Evolutionary conservation across 2,329 filamentous ascomycete species (phyloP), one percentile per base, ranked within the genome.

Genomic region (Cercospora citrullina): DNA sequence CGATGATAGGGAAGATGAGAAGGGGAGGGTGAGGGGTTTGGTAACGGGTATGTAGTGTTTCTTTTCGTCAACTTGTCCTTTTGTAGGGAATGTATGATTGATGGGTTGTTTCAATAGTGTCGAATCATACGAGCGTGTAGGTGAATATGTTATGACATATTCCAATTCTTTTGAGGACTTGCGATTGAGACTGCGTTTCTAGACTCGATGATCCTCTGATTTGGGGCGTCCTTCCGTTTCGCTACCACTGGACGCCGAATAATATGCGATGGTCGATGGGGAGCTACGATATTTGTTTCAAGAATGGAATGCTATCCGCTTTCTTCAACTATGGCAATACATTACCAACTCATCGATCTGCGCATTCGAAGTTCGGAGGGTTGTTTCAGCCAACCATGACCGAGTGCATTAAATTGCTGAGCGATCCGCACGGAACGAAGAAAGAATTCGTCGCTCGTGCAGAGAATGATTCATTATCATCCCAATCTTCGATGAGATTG

Each of bases 221-320:
- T 73, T 99, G 94, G 94, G 95, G 94, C 18, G 87, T 93, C 39
- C 82, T 99, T 4, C 95, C 95, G 1, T 79, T 92, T 57, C 85
- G 86, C 60, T 92, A 95, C 76, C 83, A 87, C 71, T 88, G 91
- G 75, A 87, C 89, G 68, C 87, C 91, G 21, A 84, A 86, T 65
- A 95, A 94, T 77, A 85, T 93, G 75, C 88, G 95, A 78, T 98
- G 94, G 93, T 89, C 90, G 9, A 86, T 99, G 64, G 95, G 92
- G 26, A 96, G 93, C 75, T 92, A 97, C 79, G 95, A 99, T 79
- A 94, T 99, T 68, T 97, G 94, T 81, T 99, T 96, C 80, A 90
- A 90, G 75, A 94, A 92, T 77, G 90, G 88, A 92, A 95, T 64
- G 42, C 62, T 90, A 4, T 88, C 89, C 5, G 85, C 87, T 26